Conservation (phyloP, 192 early-diverging fungal species). For the Geranomyces variabilis region DNA sequence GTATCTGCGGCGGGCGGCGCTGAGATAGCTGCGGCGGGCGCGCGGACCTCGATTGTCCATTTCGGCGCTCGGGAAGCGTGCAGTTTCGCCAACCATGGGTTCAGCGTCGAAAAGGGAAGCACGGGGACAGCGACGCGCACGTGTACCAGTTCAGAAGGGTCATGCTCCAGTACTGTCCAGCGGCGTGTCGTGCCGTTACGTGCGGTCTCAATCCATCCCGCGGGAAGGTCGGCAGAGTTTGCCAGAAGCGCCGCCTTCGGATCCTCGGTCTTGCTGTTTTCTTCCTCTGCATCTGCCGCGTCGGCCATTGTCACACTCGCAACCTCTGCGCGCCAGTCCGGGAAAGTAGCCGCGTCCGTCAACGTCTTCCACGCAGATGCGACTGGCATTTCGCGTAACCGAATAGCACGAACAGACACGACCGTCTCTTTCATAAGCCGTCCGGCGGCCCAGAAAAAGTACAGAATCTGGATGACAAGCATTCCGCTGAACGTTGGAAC, state of each 20-base stretch:
- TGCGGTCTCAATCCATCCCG: constrained; percentile 4
- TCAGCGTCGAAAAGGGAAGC: background rate
- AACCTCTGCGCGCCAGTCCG: constrained; percentile 15
- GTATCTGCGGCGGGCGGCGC: too few relatives aligned
- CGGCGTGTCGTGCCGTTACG: background rate
- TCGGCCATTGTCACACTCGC: background rate
- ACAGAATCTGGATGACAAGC: constrained; percentile 1
- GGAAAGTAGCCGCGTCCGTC: constrained; percentile 1
- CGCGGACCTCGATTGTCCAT: constrained; percentile 28
- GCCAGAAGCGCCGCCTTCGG: too few relatives aligned
- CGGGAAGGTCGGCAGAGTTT: background rate
- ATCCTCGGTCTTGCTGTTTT: background rate
- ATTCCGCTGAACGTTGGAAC: constrained; percentile 9
- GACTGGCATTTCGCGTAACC: background rate
- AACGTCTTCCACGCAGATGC: constrained; percentile 14
- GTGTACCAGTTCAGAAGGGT: background rate
- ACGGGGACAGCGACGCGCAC: background rate
- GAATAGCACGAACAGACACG: constrained; percentile 19
- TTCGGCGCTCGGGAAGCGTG: background rate
- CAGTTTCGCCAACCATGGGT: too few relatives aligned
- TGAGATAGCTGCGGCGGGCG: background rate
- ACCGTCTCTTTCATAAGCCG: constrained; percentile 13
- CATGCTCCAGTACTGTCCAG: background rate
- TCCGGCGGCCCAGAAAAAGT: constrained; percentile 21
- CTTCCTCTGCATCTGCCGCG: background rate